Conservation (phyloP, 345 rosid genomes). For the Salix exigua region DNA sequence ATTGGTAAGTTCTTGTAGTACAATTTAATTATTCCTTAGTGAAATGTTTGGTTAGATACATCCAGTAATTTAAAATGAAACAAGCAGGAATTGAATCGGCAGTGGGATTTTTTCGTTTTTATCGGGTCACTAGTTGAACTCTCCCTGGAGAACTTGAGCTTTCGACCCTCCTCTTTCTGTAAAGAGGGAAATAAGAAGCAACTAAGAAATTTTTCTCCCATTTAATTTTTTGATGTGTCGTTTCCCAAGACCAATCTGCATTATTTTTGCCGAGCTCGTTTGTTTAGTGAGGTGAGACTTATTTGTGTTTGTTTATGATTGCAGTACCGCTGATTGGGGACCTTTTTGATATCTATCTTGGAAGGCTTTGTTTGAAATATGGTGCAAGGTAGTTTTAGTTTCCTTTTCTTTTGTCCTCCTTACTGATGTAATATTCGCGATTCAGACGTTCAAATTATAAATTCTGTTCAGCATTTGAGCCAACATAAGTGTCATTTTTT, state of each 20-base stretch:
- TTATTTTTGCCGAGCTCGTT: background rate
- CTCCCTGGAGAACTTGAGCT: background rate
- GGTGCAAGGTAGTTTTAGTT: background rate
- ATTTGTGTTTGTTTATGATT: background rate
- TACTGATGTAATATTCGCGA: background rate
- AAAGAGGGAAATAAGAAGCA: background rate
- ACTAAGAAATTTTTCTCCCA: background rate
- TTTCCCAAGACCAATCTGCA: background rate
- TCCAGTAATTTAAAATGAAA: background rate
- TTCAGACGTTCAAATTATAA: background rate
- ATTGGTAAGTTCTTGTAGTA: background rate
- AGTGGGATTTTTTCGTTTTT: background rate
- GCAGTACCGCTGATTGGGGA: constrained; percentile 13
- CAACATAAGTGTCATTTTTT: background rate
- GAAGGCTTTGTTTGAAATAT: background rate
- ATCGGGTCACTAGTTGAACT: background rate
- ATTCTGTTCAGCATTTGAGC: background rate
- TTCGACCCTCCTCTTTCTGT: background rate
- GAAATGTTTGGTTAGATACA: background rate
- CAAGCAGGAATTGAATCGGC: background rate
- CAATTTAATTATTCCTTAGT: background rate
- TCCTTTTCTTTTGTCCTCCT: background rate
- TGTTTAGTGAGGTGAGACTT: background rate
- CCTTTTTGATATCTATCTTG: no score
- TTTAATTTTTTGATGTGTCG: background rate